Base-by-base conservation (phyloP, 768 basidiomycete genomes). In the Cyclocybe aegerita region DNA sequence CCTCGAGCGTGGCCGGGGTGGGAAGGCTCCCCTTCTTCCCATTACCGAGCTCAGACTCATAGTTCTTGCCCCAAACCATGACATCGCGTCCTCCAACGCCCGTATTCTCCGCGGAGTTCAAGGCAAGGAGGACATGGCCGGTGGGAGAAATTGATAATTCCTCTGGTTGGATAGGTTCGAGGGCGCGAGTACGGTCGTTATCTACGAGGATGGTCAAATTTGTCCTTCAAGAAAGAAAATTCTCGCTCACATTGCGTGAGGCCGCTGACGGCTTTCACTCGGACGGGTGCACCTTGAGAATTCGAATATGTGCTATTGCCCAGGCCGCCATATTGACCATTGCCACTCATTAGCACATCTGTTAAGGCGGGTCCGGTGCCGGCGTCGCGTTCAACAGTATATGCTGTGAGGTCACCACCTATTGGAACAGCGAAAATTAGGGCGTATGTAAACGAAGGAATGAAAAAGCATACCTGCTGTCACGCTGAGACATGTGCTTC, bases 271-370 rank as follows among this genome's bases (percentile, higher is more conserved):
- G 81, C 83, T 68, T 85, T 93, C 2, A 88, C 86, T 49, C 83
- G 83, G 0, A 81, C 72, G 2, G 91, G 93, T 33, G 72, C 73
- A 39, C 83, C 78, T 60, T 89, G 88, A 0, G 83, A 83, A 49
- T 79, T 90, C 59, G 80, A 88, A 70, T 79, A 92, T 12, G 68
- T 51, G 49, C 78, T 79, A 43, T 80, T 88, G 3, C 88, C 90
- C 9, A 92, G 73, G 11, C 86, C 87, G 11, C 93, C 91, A 66
- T 79, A 88, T 61, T 90, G 85, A 1, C 93, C 93, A 61, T 90
- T 90, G 2, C 93, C 92, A 59, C 86, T 87, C 52, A 88, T 81
- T 29, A 94, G 76, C 2, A 93, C 46, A 39, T 80, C 78, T 9
- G 68, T 59, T 1, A 61, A 69, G 4, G 60, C 58, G 5, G 66